These are phyloP conservation scores for Silene coronaria DNA, from an alignment of 179 eudicot species.

Conservation along the genomic window DNA sequence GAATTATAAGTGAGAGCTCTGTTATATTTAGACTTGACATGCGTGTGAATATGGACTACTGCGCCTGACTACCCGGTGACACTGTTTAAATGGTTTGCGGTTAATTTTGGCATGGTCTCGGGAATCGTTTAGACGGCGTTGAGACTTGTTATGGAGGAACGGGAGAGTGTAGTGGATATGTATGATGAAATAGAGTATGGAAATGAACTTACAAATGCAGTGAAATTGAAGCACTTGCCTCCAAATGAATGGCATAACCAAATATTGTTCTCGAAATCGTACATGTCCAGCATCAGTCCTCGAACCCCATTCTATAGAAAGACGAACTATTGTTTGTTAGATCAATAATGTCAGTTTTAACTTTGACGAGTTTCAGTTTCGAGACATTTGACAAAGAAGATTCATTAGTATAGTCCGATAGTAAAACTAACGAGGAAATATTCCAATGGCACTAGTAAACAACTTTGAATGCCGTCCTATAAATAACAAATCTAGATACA, in stretches of 20 bases:
- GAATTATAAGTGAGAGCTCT: no score
- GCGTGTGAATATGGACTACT: no score
- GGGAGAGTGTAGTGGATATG: no score
- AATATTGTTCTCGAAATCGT: slow-evolving; percentile 70
- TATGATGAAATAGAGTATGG: not conserved
- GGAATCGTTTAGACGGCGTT: no score
- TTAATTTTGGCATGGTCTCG: no score
- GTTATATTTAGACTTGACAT: no score
- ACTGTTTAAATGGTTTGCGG: no score
- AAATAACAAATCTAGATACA: no score
- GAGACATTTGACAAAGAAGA: no score
- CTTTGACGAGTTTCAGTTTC: not conserved
- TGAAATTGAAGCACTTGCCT: slow-evolving; percentile 81
- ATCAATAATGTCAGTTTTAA: no score
- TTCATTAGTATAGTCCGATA: no score
- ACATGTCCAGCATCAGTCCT: slow-evolving; percentile 93
- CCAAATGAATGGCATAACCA: slow-evolving; percentile 93
- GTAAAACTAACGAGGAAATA: not conserved
- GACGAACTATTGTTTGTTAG: not conserved
- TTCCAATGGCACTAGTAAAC: not conserved
- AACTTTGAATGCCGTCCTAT: not conserved
- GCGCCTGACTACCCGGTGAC: no score
- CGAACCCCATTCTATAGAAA: slow-evolving; percentile 78
- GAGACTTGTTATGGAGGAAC: not conserved
- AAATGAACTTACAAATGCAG: slow-evolving; percentile 73